Evolutionary conservation across 148 eudicot genomes (phyloP), one percentile per base, ranked within the genome.

Genomic region (Rhododendron vialii): DNA sequence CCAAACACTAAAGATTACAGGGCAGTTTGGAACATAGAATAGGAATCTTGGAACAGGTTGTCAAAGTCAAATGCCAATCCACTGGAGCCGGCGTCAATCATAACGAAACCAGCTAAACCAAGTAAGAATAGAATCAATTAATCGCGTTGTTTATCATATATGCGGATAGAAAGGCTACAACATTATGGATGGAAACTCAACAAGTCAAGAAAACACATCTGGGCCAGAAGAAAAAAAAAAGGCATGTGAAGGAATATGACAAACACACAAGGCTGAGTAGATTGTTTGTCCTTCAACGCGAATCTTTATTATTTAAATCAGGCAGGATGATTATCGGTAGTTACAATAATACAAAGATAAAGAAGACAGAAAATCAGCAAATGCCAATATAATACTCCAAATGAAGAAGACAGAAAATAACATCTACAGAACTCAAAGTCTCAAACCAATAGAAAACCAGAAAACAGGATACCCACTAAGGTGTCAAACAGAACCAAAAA

Each of bases 51-150:
- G 82, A 80, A 67, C 82, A 75, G 47, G 74, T 87, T 79, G 83
- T 76, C 87, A 78, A 81, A 82, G 95, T 94, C 97, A 92, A 94
- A 93, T 81, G 89, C 88, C 89, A 89, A 86, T 81, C 89, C 61
- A 82, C 45, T 78, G 87, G 78, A 85, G 67, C 80, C 48, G 84
- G 90, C 78, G 79, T 81, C 86, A 78, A 90, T 63, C 82, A 90
- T 84, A 85, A 59, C 26, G 63, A 77, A 73, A 84, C 90, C 93
- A 93, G 88, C 91, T 89, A 90, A 89, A 88, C 73, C 90, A 87
- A 83, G 88, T 48, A 41, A 83, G 85, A 83, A 57, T 84, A 91
- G 84, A 77, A 82, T 82, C 87, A 87, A 83, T 85, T 41, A 84
- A 65, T 73, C 13, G 36, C 69, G 55, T 87, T 84, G 22, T 86